phyloP scores from a whole-genome alignment of 140 eudicot species.

The Cichorium intybus region DNA sequence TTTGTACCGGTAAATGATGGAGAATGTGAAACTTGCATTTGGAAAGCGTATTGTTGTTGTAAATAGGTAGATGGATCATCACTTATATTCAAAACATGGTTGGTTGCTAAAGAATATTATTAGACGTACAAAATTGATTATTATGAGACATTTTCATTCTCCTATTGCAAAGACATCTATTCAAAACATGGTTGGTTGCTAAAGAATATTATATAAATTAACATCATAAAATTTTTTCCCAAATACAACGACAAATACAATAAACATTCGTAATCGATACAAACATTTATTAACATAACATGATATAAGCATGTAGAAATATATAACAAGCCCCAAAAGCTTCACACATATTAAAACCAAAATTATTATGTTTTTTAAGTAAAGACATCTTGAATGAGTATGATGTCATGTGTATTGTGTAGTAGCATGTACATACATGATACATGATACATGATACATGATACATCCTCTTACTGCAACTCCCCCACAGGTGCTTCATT shows the following conservation, averaged over 20 bases:
- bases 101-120: no score
- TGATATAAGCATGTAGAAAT: background rate
- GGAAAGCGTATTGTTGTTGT: no score
- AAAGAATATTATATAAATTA: no score
- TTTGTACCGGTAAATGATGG: no score
- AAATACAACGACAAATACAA: background rate
- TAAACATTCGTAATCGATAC: background rate
- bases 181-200: no score
- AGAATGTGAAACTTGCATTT: no score
- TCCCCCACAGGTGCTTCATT: constrained; percentile 99
- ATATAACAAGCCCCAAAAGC: constrained; percentile 4
- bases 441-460: no score
- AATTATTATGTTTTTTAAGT: background rate
- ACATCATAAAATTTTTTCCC: background rate
- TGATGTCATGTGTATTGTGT: constrained; percentile 4
- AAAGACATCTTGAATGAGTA: constrained; percentile 20
- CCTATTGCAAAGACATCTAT: no score
- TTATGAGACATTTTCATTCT: no score
- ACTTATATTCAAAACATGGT: no score
- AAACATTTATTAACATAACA: background rate
- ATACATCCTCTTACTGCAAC: constrained; percentile 55
- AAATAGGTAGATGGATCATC: no score
- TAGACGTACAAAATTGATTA: no score
- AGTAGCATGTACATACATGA: background rate
- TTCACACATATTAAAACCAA: background rate